phyloP scores from a whole-genome alignment of 345 rosid species.

The Eucalyptus sp. region DNA sequence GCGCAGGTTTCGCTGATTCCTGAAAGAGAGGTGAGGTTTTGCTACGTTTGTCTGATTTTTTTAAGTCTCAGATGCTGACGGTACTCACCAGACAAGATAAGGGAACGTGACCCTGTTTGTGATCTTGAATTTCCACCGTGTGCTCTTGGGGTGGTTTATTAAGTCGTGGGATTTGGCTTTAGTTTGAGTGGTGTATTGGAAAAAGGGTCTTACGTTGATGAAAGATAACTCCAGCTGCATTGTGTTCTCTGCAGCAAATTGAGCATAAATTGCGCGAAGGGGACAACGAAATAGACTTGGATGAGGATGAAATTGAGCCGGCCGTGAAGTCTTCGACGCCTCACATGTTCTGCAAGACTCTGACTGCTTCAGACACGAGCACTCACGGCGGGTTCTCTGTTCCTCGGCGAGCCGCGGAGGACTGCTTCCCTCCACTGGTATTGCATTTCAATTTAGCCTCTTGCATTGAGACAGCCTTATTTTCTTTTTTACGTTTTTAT shows the following conservation, averaged over 20 bases:
- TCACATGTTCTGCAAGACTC: conserved; percentile 98
- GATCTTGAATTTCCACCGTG: neutral
- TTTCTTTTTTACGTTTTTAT: neutral
- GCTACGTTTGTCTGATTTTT: neutral
- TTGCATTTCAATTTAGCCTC: neutral
- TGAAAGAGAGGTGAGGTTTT: conserved; percentile 55
- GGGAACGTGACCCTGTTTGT: neutral
- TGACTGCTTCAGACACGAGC: conserved; percentile 98
- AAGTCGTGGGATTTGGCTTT: neutral
- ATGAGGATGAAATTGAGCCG: conserved; percentile 56
- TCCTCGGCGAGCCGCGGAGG: conserved; percentile 99
- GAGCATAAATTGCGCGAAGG: conserved; percentile 49
- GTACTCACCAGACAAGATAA: neutral
- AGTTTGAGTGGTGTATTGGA: neutral
- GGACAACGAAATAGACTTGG: conserved; percentile 36
- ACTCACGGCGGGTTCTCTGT: conserved; percentile 99
- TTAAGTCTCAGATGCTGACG: neutral
- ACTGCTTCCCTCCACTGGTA: conserved; percentile 99
- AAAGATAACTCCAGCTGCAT: neutral
- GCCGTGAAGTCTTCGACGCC: conserved; percentile 56
- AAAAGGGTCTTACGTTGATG: neutral
- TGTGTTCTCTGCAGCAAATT: conserved; percentile 18
- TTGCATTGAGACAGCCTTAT: neutral
- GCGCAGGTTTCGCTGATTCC: conserved; percentile 85
- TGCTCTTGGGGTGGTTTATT: neutral